Evolutionary conservation across 1,139 yeast genomes (phyloP).

Genomic region (Geotrichum macrosporum): DNA sequence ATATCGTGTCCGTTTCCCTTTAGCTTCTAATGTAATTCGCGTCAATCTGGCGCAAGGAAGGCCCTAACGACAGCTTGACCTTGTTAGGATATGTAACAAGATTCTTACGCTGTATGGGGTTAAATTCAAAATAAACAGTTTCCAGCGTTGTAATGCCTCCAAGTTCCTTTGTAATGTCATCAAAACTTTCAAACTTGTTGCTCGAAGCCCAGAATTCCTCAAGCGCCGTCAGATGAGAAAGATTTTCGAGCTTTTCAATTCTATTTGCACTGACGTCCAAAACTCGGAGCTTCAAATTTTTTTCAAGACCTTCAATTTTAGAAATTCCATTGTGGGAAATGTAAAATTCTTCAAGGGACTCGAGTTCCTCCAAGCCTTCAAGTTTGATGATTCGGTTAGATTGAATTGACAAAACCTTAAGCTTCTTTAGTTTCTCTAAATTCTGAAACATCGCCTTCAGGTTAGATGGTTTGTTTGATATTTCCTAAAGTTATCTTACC

Average conservation of each 20-base stretch:
- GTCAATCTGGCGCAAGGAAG: slow-evolving; percentile 79
- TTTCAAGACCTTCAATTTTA: slow-evolving; percentile 73
- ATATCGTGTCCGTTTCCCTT: background rate
- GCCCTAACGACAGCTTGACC: slow-evolving; percentile 64
- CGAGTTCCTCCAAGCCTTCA: slow-evolving; percentile 73
- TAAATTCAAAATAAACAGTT: slow-evolving; percentile 93
- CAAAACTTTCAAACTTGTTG: slow-evolving; percentile 64
- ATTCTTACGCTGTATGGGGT: slow-evolving; percentile 72
- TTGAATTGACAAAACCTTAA: slow-evolving; percentile 80
- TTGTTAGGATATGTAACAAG: slow-evolving; percentile 84
- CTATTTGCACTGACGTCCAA: slow-evolving; percentile 79
- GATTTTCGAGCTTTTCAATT: slow-evolving; percentile 56
- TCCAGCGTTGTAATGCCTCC: slow-evolving; percentile 62
- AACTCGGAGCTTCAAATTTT: slow-evolving; percentile 60
- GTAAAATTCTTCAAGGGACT: slow-evolving; percentile 76
- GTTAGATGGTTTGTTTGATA: too few relatives aligned
- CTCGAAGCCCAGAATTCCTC: slow-evolving; percentile 94
- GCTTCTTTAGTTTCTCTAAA: slow-evolving; percentile 54
- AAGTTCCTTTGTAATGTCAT: slow-evolving; percentile 63
- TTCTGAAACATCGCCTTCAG: too few relatives aligned
- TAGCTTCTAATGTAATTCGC: slow-evolving; percentile 56
- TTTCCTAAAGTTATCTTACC: background rate
- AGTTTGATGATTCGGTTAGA: slow-evolving; percentile 75
- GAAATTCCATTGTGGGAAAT: slow-evolving; percentile 79
- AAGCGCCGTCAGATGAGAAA: slow-evolving; percentile 60